Evolutionary conservation across 805 yeast genomes (phyloP).

Genomic region (Candida manassasensis): DNA sequence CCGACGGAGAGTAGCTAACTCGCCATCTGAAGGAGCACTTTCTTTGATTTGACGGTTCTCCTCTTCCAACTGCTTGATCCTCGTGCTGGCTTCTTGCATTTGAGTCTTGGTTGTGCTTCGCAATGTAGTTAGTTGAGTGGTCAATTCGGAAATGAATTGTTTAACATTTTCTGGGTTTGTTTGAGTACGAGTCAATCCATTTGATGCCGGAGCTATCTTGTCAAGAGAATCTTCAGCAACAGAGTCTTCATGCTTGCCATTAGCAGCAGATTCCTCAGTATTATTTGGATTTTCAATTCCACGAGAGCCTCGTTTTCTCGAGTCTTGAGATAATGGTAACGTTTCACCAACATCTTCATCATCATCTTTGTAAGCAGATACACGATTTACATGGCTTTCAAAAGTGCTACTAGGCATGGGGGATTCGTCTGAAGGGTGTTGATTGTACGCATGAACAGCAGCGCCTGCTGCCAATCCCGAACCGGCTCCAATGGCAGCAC

Average conservation of each 20-base stretch:
- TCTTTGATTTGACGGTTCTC: slow-evolving; percentile 18
- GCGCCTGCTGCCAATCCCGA: slow-evolving; percentile 5
- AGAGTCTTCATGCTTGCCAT: neutral
- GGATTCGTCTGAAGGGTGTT: slow-evolving; percentile 1
- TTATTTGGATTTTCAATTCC: neutral
- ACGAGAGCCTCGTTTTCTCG: neutral
- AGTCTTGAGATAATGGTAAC: slow-evolving; percentile 1
- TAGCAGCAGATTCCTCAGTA: neutral
- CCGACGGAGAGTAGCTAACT: slow-evolving; percentile 4
- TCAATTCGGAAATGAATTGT: slow-evolving; percentile 27
- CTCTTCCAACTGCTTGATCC: slow-evolving; percentile 45
- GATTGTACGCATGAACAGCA: neutral
- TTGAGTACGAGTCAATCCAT: slow-evolving; percentile 4
- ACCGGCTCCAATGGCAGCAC: slow-evolving; percentile 2
- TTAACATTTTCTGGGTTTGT: slow-evolving; percentile 17
- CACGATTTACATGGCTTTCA: slow-evolving; percentile 11
- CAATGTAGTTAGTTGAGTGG: slow-evolving; percentile 28
- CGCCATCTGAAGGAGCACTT: slow-evolving; percentile 5
- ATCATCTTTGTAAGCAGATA: slow-evolving; percentile 25
- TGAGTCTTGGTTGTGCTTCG: slow-evolving; percentile 37
- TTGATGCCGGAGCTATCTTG: slow-evolving; percentile 4
- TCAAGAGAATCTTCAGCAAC: neutral
- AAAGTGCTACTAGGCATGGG: neutral
- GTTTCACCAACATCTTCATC: slow-evolving; percentile 19
- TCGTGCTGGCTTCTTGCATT: slow-evolving; percentile 53